phyloP scores from a whole-genome alignment of 495 filamentous ascomycete genomes.

The Penicillium malachiteum region DNA sequence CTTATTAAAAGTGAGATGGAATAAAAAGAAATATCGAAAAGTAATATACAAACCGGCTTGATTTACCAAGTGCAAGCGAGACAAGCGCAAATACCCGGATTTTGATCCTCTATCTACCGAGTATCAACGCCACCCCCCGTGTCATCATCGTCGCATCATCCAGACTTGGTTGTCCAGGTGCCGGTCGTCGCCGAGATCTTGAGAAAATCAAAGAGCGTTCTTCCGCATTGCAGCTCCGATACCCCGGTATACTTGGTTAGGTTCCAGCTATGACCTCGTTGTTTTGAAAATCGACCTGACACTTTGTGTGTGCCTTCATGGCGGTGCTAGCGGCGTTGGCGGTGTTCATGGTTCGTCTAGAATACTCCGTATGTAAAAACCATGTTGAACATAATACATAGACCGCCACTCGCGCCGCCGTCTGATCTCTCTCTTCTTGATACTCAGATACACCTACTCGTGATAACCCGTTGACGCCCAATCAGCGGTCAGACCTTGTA shows the following conservation, averaged over 20 bases:
- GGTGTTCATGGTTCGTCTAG: too few species aligned
- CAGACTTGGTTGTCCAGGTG: constrained; percentile 7
- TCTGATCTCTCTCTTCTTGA: not conserved
- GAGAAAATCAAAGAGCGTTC: not conserved
- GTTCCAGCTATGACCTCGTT: not conserved
- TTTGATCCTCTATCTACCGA: constrained; percentile 2
- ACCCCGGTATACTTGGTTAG: not conserved
- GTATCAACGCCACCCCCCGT: constrained; percentile 25
- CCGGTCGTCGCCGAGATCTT: constrained; percentile 24
- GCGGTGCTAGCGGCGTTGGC: too few species aligned
- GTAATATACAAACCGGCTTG: not conserved
- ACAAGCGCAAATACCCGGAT: constrained; percentile 9
- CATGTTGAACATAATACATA: constrained; percentile 2
- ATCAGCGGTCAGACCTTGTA: constrained; percentile 23
- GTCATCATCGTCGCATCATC: constrained; percentile 34
- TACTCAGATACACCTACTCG: not conserved
- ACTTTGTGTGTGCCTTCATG: too few species aligned
- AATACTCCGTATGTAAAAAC: too few species aligned
- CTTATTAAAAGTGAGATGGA: too few species aligned
- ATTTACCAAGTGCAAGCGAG: constrained; percentile 2
- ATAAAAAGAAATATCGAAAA: too few species aligned
- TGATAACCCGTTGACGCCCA: constrained; percentile 19
- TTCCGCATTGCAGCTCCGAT: not conserved
- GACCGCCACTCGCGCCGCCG: constrained; percentile 10
- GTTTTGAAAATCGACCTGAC: not conserved